Evolutionary conservation across 2,329 filamentous ascomycete genomes (phyloP), one percentile per base, ranked within the genome.

Genomic region (Colletotrichum sp.): DNA sequence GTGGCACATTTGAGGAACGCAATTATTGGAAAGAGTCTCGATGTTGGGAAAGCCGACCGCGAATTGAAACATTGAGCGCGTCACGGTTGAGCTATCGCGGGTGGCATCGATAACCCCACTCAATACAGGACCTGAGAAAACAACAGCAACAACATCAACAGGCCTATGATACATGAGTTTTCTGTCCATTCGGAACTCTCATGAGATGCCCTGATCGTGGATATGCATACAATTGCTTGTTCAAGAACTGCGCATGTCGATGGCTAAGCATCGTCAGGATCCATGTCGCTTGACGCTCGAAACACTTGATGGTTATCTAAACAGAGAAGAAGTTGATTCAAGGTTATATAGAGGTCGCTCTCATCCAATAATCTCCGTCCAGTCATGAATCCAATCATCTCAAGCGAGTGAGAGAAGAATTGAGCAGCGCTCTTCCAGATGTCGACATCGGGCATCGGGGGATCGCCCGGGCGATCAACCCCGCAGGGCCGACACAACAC

Each of bases 381-480:
- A 52, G n/a, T 21, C 10, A 21, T 13, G 1, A 13, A 13, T 21
- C 0, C 6, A 13, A 21, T 36, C 21, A 13, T 7, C 3, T 34
- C 28, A 21, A 36, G 8, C 18, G 6, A 21, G 30, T n/a, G 9
- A 24, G 59, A 61, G 7, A 34, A 34, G 18, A 32, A 34, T 21
- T n/a, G 18, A 63, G 15, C 12, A 16, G 59, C 4, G 7, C n/a
- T 36, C 18, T 32, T 18, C 12, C 18, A 61, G 30, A 57, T 67
- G 30, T 63, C 32, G 28, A 67, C 32, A 52, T 55, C 74, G 74
- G 74, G 74, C 64, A 60, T 76, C 74, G 74, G 74, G 39, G 4
- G 34, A 74, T 74, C 65, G 43, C 21, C 28, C 74, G 74, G 74
- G 36, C 63, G 70, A 26, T 4, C 16, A 65, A 18, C 16, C 39